Percentiles rank a stretch among this genome's conserved stretches.
phyloP scores from a whole-genome alignment of 2,329 filamentous ascomycete species.

The Hysterium pulicare region DNA sequence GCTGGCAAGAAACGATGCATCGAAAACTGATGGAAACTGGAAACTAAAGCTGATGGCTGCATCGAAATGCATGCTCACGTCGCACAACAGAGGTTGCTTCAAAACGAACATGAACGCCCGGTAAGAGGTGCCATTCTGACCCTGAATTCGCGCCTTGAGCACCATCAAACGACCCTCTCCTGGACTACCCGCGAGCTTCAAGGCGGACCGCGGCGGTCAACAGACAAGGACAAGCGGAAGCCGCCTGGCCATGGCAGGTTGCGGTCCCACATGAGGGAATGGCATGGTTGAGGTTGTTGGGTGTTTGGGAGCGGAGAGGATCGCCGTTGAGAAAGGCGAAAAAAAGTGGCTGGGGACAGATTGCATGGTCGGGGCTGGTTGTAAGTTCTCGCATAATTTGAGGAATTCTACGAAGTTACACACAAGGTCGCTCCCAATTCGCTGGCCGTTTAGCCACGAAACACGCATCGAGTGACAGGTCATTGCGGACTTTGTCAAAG shows the following conservation, averaged over 20 bases:
- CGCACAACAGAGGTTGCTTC: slow-evolving; percentile 22
- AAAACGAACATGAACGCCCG: slow-evolving; percentile 10
- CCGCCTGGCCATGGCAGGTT: slow-evolving; percentile 13
- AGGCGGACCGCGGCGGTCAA: background rate
- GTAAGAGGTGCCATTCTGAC: slow-evolving; percentile 7
- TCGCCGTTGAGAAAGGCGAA: slow-evolving; percentile 17
- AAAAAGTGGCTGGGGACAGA: slow-evolving; percentile 25
- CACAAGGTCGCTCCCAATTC: slow-evolving; percentile 20
- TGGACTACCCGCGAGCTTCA: background rate
- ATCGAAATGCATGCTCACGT: slow-evolving; percentile 20
- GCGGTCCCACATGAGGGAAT: slow-evolving; percentile 7
- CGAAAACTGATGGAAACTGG: slow-evolving; percentile 17
- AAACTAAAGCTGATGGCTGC: slow-evolving; percentile 15
- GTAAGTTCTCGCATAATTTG: slow-evolving; percentile 9
- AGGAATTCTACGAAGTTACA: slow-evolving; percentile 36
- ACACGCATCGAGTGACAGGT: slow-evolving; percentile 8
- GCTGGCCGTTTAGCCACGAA: slow-evolving; percentile 24
- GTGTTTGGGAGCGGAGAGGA: slow-evolving; percentile 20
- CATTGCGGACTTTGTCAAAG: slow-evolving; percentile 1
- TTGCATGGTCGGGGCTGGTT: slow-evolving; percentile 16
- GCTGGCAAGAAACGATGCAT: slow-evolving; percentile 20
- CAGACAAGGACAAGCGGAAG: slow-evolving; percentile 9
- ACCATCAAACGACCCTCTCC: slow-evolving; percentile 1
- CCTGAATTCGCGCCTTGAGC: slow-evolving; percentile 10
- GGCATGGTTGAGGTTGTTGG: slow-evolving; percentile 9